Conservation (phyloP, 257 asterid genomes). For the Solanum habrochaites region DNA sequence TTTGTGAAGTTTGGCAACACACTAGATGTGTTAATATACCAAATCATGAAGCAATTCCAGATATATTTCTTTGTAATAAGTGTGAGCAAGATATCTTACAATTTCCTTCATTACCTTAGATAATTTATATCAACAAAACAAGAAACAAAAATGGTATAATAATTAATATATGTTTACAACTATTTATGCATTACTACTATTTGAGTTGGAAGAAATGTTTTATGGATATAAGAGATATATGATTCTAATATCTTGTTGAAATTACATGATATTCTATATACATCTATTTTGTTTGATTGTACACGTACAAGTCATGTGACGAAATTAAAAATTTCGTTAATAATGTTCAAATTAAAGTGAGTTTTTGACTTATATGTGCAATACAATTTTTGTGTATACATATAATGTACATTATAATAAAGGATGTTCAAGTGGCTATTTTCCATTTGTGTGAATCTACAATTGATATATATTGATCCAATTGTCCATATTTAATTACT, state of each 20-base stretch:
- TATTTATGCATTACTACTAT: background rate
- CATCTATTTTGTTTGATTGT: background rate
- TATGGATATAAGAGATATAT: background rate
- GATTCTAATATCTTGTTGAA: background rate
- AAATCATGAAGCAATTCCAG: conserved; percentile 41
- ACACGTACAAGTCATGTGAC: background rate
- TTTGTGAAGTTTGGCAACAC: conserved; percentile 87
- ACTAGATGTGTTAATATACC: conserved; percentile 60
- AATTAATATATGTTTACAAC: background rate
- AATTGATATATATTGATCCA: background rate
- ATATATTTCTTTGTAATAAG: conserved; percentile 48
- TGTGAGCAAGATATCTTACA: conserved; percentile 67
- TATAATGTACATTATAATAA: background rate
- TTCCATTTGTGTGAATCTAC: background rate
- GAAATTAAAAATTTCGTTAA: background rate
- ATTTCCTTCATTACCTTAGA: conserved; percentile 42
- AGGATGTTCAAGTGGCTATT: accelerated
- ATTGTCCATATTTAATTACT: too few species aligned
- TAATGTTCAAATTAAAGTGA: too few species aligned
- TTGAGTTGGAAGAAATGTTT: background rate
- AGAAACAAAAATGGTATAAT: background rate
- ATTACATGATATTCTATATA: background rate
- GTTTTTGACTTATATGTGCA: background rate
- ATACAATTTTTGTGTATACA: background rate
- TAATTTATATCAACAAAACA: background rate